Percentiles rank a stretch among this genome's conserved stretches.
Evolutionary conservation across 768 basidiomycete genomes (phyloP).

Genomic region (Mycena belliarum): DNA sequence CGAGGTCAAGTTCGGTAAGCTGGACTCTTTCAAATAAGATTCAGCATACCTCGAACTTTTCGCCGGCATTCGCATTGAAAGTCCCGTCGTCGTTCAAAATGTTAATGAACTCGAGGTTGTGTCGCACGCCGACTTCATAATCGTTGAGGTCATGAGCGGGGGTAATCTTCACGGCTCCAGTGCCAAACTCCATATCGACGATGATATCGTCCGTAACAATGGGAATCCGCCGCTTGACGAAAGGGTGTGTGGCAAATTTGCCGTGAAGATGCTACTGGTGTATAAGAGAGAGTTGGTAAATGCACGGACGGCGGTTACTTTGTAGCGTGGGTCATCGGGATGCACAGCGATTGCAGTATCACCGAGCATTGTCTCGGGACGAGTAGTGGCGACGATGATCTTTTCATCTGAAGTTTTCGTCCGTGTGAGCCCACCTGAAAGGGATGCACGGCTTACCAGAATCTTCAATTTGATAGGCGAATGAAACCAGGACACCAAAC

Average conservation of each 20-base stretch:
- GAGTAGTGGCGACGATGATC: constrained; percentile 93
- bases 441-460: constrained; percentile 53
- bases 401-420: constrained; percentile 64
- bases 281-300: background rate
- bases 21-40: background rate
- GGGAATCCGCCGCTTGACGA: constrained; percentile 81
- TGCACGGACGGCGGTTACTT: constrained; percentile 35
- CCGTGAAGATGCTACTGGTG: constrained; percentile 82
- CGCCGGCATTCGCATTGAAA: constrained; percentile 86
- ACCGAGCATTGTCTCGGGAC: constrained; percentile 98
- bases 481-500: constrained; percentile 95
- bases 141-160: constrained; percentile 98
- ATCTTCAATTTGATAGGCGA: constrained; percentile 88
- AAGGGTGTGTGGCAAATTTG: constrained; percentile 88
- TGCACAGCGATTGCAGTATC: constrained; percentile 98
- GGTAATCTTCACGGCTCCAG: constrained; percentile 98
- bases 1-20: background rate
- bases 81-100: constrained; percentile 97
- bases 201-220: constrained; percentile 85
- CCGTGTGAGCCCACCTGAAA: background rate
- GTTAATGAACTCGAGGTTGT: constrained; percentile 89
- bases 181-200: constrained; percentile 96
- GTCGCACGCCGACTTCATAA: constrained; percentile 89
- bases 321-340: constrained; percentile 89
- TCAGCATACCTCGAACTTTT: constrained; percentile 60